Evolutionary conservation across 1,284 basidiomycete species (phyloP), one percentile per base, ranked within the genome.

Genomic region (Sporisorium scitamineum): DNA sequence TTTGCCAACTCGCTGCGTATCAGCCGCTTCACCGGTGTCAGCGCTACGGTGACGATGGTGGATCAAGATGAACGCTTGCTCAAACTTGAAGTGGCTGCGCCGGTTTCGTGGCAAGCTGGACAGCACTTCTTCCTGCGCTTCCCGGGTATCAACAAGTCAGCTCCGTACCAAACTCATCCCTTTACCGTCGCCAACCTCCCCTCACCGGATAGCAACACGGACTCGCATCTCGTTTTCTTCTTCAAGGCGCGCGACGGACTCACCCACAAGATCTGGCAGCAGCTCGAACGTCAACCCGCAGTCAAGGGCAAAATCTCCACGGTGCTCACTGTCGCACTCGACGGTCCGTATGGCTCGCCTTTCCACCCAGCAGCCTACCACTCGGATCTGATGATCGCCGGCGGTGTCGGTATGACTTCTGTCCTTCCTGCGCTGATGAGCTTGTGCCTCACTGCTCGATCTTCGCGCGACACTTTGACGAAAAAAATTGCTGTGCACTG

Each of bases 81-180:
- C 14, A 73, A 58, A 34, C 44, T 81, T 7, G 69, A 75, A 20
- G 27, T 78, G 24, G 39, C 32, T 14, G 83, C 82, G 0, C 70
- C 67, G 1, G 61, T 80, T 0, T 51, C 64, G 16, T 84, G 83
- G 83, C 31, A 27, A 18, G 58, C 80, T 0, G 82, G 81, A 1
- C 80, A 83, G 44, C 80, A 84, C 50, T 73, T 84, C 41, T 83
- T 76, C 54, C 22, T 84, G 16, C 76, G 80, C 37, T 81, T 84
- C 47, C 82, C 83, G 0, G 59, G 64, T 0, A 22, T 82, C 44
- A 70, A 63, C 56, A 32, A 45, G 13, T 29, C 61, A 3, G 57
- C 63, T 7, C 75, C 78, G 4, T 61, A 69, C 58, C 71, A 78
- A 20, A 66, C 63, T 4, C 82, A 84, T 51, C 82, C 82, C 0